These are phyloP conservation scores for Botryobasidium botryosum DNA, from an alignment of 768 basidiomycete genomes.

Conservation along the genomic window DNA sequence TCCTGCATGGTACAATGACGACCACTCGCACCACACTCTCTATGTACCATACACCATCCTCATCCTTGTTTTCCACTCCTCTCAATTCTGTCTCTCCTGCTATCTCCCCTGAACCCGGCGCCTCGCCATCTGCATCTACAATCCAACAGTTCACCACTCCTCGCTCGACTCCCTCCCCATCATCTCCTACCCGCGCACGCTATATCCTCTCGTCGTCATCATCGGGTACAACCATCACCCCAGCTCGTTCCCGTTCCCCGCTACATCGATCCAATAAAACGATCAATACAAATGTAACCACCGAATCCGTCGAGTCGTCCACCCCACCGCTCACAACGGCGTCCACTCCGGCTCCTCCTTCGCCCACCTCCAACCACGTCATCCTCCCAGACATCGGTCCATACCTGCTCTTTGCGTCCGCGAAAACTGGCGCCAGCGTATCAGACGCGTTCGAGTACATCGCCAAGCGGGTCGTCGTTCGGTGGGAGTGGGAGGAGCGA, in stretches of 20 bases:
- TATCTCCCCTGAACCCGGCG: too few species aligned
- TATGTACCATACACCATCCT: constrained; percentile 63
- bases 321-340: too few species aligned
- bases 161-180: constrained; percentile 30
- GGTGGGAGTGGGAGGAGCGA: constrained; percentile 53
- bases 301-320: too few species aligned
- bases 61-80: constrained; percentile 34
- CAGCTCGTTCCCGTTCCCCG: too few species aligned
- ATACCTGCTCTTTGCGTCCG: constrained; percentile 55
- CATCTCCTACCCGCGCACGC: constrained; percentile 41
- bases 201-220: constrained; percentile 16
- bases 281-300: too few species aligned
- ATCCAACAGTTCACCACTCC: constrained; percentile 6
- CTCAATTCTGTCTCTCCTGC: constrained; percentile 20
- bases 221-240: constrained; percentile 3
- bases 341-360: too few species aligned
- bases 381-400: constrained; percentile 31
- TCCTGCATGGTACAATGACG: constrained; percentile 34
- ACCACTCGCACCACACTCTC: constrained; percentile 42
- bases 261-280: too few species aligned
- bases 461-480: constrained; percentile 38
- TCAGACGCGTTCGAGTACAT: constrained; percentile 62
- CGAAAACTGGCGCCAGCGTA: constrained; percentile 63
- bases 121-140: too few species aligned
- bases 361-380: constrained; percentile 11